Evolutionary conservation across 495 filamentous ascomycete species (phyloP).

Genomic region (Choiromyces venosus): DNA sequence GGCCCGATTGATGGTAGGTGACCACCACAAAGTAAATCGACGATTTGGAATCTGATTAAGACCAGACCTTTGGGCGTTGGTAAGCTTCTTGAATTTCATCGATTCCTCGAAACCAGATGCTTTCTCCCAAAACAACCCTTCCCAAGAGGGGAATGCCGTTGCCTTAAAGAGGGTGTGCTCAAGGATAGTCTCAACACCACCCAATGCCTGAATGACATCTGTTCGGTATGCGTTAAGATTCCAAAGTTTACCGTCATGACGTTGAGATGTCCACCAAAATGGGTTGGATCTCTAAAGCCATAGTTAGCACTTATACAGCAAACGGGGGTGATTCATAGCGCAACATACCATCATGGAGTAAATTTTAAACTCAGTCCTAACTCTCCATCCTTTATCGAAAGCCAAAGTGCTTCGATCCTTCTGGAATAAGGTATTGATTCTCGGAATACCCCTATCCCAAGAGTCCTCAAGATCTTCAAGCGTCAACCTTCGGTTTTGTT

Average conservation of each 20-base stretch:
- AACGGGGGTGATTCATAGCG: background rate
- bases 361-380: constrained; percentile 93
- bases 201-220: constrained; percentile 96
- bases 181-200: constrained; percentile 98
- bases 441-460: constrained; percentile 96
- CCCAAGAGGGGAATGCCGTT: constrained; percentile 97
- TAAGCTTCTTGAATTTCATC: constrained; percentile 99
- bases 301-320: constrained; percentile 17
- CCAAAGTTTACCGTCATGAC: constrained; percentile 98
- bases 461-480: constrained; percentile 97
- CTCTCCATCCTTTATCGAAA: constrained; percentile 98
- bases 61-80: constrained; percentile 96
- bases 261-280: constrained; percentile 98
- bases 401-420: constrained; percentile 96
- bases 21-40: constrained; percentile 99
- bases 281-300: constrained; percentile 74
- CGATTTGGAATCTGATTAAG: constrained; percentile 99
- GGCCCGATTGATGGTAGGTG: constrained; percentile 70
- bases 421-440: constrained; percentile 99
- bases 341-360: constrained; percentile 77
- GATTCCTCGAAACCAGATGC: constrained; percentile 73
- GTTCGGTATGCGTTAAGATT: constrained; percentile 97
- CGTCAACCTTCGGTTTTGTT: constrained; percentile 91
- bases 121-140: constrained; percentile 97
- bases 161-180: constrained; percentile 99